phyloP scores from a whole-genome alignment of 2,329 filamentous ascomycete species.

The Aureobasidium musti region DNA sequence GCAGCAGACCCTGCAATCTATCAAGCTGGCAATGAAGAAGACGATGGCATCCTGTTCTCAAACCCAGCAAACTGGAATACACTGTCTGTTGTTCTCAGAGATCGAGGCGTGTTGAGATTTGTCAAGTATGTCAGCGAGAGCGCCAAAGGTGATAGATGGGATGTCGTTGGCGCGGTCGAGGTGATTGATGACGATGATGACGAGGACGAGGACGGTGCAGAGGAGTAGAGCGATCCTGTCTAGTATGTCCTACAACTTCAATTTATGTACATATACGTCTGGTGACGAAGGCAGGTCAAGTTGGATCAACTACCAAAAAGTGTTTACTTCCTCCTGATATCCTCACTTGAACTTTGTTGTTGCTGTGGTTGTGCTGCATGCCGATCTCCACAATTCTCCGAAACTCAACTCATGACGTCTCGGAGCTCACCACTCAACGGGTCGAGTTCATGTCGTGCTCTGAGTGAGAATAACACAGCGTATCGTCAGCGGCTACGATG shows the following conservation, averaged over 20 bases:
- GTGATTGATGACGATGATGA: constrained; percentile 54
- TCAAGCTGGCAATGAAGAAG: constrained; percentile 69
- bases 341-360: not conserved
- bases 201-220: constrained; percentile 23
- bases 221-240: not conserved
- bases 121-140: constrained; percentile 90
- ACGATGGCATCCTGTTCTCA: constrained; percentile 71
- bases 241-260: not conserved
- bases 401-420: not conserved
- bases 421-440: not conserved
- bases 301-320: too few relatives aligned
- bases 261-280: constrained; percentile 3
- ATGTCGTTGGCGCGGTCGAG: constrained; percentile 77
- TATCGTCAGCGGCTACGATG: not conserved
- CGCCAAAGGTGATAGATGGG: constrained; percentile 89
- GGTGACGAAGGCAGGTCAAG: not conserved
- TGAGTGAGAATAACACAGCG: not conserved
- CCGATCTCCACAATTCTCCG: not conserved
- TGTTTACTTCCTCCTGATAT: not conserved
- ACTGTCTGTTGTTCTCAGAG: constrained; percentile 84
- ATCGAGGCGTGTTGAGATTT: constrained; percentile 83
- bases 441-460: not conserved
- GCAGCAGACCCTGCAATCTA: constrained; percentile 80
- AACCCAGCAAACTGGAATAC: constrained; percentile 81
- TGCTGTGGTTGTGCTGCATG: not conserved